Base-by-base conservation (phyloP, 108 stramenopile genomes). In the Nitzschia sp. region DNA sequence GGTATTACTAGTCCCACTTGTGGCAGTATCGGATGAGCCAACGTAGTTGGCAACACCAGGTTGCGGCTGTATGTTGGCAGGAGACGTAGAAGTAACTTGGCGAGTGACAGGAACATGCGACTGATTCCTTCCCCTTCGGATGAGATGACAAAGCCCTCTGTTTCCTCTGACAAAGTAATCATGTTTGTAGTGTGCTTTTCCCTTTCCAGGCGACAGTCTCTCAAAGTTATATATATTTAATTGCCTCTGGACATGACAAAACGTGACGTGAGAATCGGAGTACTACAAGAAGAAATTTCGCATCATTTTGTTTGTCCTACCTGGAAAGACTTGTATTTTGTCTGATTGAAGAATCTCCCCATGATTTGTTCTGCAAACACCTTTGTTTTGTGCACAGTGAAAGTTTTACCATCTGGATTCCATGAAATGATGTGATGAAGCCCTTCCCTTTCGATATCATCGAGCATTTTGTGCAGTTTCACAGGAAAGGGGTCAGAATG, bases 331-430 rank as follows among this genome's bases (percentile, higher is more conserved):
- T 88, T 85, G 78, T 77, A 87, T 63, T 87, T 88, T 54, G 83
- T 80, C 63, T 91, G 93, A 59, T 84, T 83, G 71, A 94, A 94
- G 70, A 88, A 92, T 53, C 78, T 67, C 39, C 80, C 83, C 86
- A 94, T 83, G 73, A 89, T 83, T 21, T 84, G 84, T 21, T 68
- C 59, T 44, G 77, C 81, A 63, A 94, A 94, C 12, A 76, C 79
- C 50, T 94, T 85, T 0, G 83, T 83, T 64, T 92, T 80, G 63
- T 79, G 78, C 34, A 94, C 84, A 22, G 70, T 62, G 57, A 90
- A 87, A 69, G 70, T 80, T 62, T 72, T 50, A 25, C 90, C 86
- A 43, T 88, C 77, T 10, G 73, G 69, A 57, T 75, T 65, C 90
- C 90, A 91, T 26, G 80, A 76, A 7, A 91, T 77, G 43, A 84